phyloP scores from a whole-genome alignment of 2,329 filamentous ascomycete species.

The Colletotrichum paranaense region DNA sequence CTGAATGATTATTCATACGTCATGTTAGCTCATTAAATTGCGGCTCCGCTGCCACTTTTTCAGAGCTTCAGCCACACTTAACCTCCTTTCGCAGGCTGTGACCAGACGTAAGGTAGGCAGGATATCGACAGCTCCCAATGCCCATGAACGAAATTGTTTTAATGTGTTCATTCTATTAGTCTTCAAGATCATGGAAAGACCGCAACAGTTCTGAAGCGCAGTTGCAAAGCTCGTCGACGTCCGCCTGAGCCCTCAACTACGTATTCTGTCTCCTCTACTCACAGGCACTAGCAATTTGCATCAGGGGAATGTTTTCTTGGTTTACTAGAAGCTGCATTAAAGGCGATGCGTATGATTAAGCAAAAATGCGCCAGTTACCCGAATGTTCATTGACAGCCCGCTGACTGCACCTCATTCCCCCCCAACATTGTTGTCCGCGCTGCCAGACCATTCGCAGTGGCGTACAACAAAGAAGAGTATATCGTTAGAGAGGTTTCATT shows the following conservation, averaged over 20 bases:
- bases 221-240: neutral
- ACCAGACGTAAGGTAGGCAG: neutral
- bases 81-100: conserved; percentile 7
- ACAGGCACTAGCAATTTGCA: neutral
- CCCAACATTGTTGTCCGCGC: neutral
- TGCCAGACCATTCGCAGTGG: neutral
- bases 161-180: neutral
- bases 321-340: neutral
- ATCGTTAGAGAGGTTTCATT: conserved; percentile 35
- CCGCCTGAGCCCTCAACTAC: neutral
- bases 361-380: neutral
- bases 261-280: neutral
- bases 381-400: neutral
- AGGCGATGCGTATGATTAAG: too few relatives aligned
- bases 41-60: conserved; percentile 19
- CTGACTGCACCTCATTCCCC: neutral
- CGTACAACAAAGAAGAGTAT: neutral
- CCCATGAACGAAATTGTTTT: neutral
- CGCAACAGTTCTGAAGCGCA: neutral
- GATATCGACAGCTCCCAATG: neutral
- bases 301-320: neutral
- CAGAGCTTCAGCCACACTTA: conserved; percentile 29
- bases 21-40: conserved; percentile 28
- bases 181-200: neutral
- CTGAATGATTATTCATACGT: conserved; percentile 22